Evolutionary conservation across 148 eudicot genomes (phyloP), one percentile per base, ranked within the genome.

Genomic region (Mesembryanthemum crystallinum): DNA sequence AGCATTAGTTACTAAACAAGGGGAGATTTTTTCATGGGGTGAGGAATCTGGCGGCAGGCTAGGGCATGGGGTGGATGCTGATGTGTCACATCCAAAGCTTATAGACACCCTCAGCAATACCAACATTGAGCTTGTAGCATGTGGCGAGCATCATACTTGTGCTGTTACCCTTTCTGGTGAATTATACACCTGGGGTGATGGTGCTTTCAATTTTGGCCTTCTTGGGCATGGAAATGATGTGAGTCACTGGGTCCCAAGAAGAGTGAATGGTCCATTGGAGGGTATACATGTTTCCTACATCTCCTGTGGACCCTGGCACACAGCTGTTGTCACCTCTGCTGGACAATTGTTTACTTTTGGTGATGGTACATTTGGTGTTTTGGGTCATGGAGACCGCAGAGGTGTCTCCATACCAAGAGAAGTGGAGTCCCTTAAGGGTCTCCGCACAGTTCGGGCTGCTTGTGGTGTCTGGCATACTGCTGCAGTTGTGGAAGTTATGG

Each of bases 401-500:
- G 90, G 96, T 86, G 84, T 89, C 77, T 84, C 88, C 47, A 79
- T 82, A 61, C 98, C 98, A 8, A 84, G 96, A 81, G 98, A 94
- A 87, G 96, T 94, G 47, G 98, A 94, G 62, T 92, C 98, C 63
- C 88, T 94, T 17, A 92, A 89, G 83, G 98, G 98, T 39, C 94
- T 89, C 54, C 92, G 98, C 21, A 94, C 98, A 30, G 93, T 89
- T 57, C 86, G 92, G 76, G 97, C 92, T 69, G 89, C 96, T 77
- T 94, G 98, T 87, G 98, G 98, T 51, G 96, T 89, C 68, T 94
- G 98, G 98, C 98, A 94, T 83, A 92, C 98, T 65, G 98, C 98
- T 81, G 98, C 98, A 23, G 96, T 94, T 74, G 94, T 94, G 73
- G 98, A 94, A 86, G 96, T 94, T 77, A 92, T 94, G 97, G 96